Conservation (phyloP, 2,329 filamentous ascomycete species). For the Fusarium sp. region DNA sequence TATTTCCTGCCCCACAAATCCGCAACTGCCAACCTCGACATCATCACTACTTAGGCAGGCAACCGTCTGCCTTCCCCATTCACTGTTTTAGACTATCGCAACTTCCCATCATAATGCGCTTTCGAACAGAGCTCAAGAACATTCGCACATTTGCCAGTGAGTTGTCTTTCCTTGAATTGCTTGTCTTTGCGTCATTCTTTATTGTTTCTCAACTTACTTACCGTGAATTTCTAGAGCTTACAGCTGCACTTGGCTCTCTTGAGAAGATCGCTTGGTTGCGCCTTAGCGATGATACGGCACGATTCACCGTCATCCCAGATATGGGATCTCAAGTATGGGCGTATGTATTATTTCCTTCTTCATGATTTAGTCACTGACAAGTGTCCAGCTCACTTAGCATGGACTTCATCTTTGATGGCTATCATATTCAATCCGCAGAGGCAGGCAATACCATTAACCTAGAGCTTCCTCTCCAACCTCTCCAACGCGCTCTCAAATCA, state of each 20-base stretch:
- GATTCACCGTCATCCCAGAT: slow-evolving; percentile 96
- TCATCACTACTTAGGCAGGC: slow-evolving; percentile 10
- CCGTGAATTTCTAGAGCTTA: slow-evolving; percentile 62
- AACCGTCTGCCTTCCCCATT: not conserved
- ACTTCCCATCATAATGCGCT: slow-evolving; percentile 63
- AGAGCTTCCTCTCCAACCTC: slow-evolving; percentile 87
- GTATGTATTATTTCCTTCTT: slow-evolving; percentile 58
- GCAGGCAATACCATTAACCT: slow-evolving; percentile 92
- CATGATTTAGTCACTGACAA: slow-evolving; percentile 8
- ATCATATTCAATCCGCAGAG: slow-evolving; percentile 86
- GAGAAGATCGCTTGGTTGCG: slow-evolving; percentile 92
- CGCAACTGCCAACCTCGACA: slow-evolving; percentile 18
- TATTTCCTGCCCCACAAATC: slow-evolving; percentile 27
- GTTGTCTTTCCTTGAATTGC: slow-evolving; percentile 15
- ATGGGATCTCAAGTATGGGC: slow-evolving; percentile 97
- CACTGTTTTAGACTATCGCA: not conserved
- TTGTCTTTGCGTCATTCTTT: not conserved
- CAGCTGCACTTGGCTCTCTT: slow-evolving; percentile 70
- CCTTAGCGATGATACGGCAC: slow-evolving; percentile 85
- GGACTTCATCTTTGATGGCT: slow-evolving; percentile 89
- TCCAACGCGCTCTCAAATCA: slow-evolving; percentile 92
- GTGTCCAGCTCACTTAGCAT: slow-evolving; percentile 65
- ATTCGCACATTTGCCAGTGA: slow-evolving; percentile 74
- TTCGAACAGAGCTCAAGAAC: slow-evolving; percentile 73
- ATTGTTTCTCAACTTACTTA: not conserved